A percentile compares a stretch with the other conserved stretches of the same genome.
These are phyloP conservation scores for Jimgerdemannia lactiflua DNA, from an alignment of 192 early-diverging fungal genomes.

Conservation along the genomic window DNA sequence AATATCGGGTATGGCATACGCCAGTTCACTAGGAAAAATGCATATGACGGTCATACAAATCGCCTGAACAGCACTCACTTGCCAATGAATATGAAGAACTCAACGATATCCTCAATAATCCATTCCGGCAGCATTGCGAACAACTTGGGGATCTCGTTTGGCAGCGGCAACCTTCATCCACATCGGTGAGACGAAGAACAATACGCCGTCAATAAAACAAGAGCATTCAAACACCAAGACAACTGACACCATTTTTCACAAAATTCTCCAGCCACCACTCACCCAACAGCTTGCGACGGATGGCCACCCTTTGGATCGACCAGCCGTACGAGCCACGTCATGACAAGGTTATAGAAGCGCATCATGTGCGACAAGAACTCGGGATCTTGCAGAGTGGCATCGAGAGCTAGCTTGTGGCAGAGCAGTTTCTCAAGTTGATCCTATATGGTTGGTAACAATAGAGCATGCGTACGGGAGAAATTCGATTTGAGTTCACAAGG, in stretches of 20 bases:
- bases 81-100: constrained; percentile 70
- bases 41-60: constrained; percentile 33
- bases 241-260: too few relatives aligned
- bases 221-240: neutral
- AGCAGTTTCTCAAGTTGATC: constrained; percentile 67
- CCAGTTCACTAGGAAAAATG: constrained; percentile 30
- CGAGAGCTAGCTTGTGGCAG: constrained; percentile 64
- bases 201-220: neutral
- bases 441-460: constrained; percentile 28
- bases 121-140: constrained; percentile 90
- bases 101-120: constrained; percentile 87
- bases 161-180: constrained; percentile 47
- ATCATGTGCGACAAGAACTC: constrained; percentile 59
- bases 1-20: neutral
- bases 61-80: constrained; percentile 41
- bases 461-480: constrained; percentile 10
- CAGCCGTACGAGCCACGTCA: constrained; percentile 83
- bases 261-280: neutral
- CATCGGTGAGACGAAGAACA: neutral
- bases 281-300: constrained; percentile 26
- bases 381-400: constrained; percentile 76
- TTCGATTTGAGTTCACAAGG: constrained; percentile 12
- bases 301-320: constrained; percentile 54
- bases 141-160: constrained; percentile 42
- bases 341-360: constrained; percentile 86